Percentiles rank a stretch among this genome's conserved stretches.
These are phyloP conservation scores for Hansfordia pulvinata DNA, from an alignment of 2,329 filamentous ascomycete genomes.

Conservation along the genomic window DNA sequence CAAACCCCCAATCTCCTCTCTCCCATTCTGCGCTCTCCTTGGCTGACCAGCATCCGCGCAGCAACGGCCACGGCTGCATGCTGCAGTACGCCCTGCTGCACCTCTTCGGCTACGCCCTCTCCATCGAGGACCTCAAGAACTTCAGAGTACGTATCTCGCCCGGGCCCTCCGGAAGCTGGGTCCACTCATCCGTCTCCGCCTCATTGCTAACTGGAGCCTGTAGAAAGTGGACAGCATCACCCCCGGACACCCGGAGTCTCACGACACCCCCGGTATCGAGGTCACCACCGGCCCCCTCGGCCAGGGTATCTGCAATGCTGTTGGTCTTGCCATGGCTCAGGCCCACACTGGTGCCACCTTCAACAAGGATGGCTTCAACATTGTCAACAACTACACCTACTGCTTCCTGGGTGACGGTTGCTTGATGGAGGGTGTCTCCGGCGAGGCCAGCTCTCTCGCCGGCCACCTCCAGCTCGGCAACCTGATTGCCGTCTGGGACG, in stretches of 20 bases:
- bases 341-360: slow-evolving; percentile 80
- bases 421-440: slow-evolving; percentile 94
- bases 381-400: slow-evolving; percentile 96
- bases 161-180: too few relatives aligned
- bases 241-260: slow-evolving; percentile 89
- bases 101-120: slow-evolving; percentile 80
- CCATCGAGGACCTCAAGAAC: slow-evolving; percentile 82
- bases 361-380: slow-evolving; percentile 90
- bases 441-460: slow-evolving; percentile 81
- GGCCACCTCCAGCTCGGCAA: slow-evolving; percentile 97
- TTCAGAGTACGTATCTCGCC: slow-evolving; percentile 94
- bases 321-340: slow-evolving; percentile 95
- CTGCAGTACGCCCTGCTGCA: slow-evolving; percentile 97
- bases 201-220: slow-evolving; percentile 6
- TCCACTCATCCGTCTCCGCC: neutral
- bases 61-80: slow-evolving; percentile 98
- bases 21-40: too few relatives aligned
- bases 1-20: too few relatives aligned
- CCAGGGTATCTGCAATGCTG: slow-evolving; percentile 93
- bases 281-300: slow-evolving; percentile 96
- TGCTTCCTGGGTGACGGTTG: slow-evolving; percentile 95
- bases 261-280: slow-evolving; percentile 93
- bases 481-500: slow-evolving; percentile 92
- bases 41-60: slow-evolving; percentile 21
- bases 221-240: slow-evolving; percentile 57